Conservation (phyloP, 2,329 filamentous ascomycete species). For the Penicillium sp. region DNA sequence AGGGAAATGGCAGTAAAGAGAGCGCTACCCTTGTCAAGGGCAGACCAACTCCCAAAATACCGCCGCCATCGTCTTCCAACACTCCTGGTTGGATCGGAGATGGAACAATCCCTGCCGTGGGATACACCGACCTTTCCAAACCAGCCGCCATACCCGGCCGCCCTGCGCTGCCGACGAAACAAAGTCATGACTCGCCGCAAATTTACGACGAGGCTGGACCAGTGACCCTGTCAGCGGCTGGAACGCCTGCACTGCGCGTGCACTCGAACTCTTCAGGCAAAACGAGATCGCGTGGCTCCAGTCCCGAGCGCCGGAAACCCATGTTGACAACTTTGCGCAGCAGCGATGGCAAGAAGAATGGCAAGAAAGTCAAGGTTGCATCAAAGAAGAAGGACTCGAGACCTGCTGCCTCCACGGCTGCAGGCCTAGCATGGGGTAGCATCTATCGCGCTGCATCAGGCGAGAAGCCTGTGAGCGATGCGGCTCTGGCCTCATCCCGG, state of each 20-base stretch:
- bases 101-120: constrained; percentile 77
- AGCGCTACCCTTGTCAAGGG: constrained; percentile 30
- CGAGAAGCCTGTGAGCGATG: constrained; percentile 31
- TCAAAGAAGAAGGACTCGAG: constrained; percentile 45
- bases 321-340: constrained; percentile 59
- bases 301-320: constrained; percentile 59
- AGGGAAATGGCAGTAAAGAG: constrained; percentile 24
- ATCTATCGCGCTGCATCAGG: constrained; percentile 29
- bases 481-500: constrained; percentile 32
- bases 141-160: constrained; percentile 60
- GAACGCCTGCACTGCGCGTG: constrained; percentile 25
- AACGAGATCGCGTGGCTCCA: constrained; percentile 57
- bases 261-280: constrained; percentile 36
- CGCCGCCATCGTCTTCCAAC: constrained; percentile 22
- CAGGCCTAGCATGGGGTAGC: constrained; percentile 61
- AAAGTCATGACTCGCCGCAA: constrained; percentile 23
- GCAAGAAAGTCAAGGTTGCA: constrained; percentile 43
- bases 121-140: constrained; percentile 77
- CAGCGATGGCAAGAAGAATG: constrained; percentile 47
- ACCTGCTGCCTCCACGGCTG: constrained; percentile 62
- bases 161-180: constrained; percentile 23
- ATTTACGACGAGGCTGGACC: constrained; percentile 16
- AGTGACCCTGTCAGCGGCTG: constrained; percentile 12
- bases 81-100: constrained; percentile 68
- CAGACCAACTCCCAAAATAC: constrained; percentile 24